Conservation (phyloP, 2,329 filamentous ascomycete genomes). For the Alternaria gaisen region DNA sequence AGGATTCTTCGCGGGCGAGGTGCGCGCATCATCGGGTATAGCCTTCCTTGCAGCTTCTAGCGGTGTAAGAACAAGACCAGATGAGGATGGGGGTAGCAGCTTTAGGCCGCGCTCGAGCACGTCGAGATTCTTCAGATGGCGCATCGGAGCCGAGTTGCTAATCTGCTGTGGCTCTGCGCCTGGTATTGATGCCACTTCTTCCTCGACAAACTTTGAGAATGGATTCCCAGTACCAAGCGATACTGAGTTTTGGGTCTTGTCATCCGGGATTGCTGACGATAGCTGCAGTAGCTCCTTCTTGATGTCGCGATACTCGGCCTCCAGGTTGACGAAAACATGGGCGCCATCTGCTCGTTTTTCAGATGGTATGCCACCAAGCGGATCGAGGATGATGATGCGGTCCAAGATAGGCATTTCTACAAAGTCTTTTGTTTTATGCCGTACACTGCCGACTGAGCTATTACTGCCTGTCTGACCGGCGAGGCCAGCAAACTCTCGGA, state of each 20-base stretch:
- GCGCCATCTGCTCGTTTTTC: conserved; percentile 67
- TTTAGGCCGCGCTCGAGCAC: conserved; percentile 75
- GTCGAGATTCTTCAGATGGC: conserved; percentile 75
- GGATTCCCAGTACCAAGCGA: conserved; percentile 52
- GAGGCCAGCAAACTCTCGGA: conserved; percentile 76
- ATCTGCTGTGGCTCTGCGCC: conserved; percentile 29
- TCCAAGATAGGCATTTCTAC: conserved; percentile 67
- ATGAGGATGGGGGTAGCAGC: conserved; percentile 83
- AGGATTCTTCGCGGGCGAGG: conserved; percentile 75
- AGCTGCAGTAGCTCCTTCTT: conserved; percentile 65
- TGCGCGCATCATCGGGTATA: conserved; percentile 58
- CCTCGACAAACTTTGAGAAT: conserved; percentile 55
- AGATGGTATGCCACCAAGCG: conserved; percentile 82
- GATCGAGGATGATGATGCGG: conserved; percentile 87
- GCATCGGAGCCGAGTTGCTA: conserved; percentile 29
- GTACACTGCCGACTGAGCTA: conserved; percentile 14
- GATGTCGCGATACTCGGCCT: conserved; percentile 83
- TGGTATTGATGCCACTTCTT: conserved; percentile 29
- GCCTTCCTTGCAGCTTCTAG: conserved; percentile 73
- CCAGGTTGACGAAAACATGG: conserved; percentile 90
- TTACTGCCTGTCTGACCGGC: conserved; percentile 43
- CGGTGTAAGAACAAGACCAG: conserved; percentile 88
- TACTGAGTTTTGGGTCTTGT: conserved; percentile 14
- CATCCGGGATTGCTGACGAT: conserved; percentile 18
- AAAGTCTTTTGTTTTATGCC: conserved; percentile 30